Percentiles rank a stretch among this genome's conserved stretches.
phyloP scores from a whole-genome alignment of 495 filamentous ascomycete species.

The Neurospora sp. region DNA sequence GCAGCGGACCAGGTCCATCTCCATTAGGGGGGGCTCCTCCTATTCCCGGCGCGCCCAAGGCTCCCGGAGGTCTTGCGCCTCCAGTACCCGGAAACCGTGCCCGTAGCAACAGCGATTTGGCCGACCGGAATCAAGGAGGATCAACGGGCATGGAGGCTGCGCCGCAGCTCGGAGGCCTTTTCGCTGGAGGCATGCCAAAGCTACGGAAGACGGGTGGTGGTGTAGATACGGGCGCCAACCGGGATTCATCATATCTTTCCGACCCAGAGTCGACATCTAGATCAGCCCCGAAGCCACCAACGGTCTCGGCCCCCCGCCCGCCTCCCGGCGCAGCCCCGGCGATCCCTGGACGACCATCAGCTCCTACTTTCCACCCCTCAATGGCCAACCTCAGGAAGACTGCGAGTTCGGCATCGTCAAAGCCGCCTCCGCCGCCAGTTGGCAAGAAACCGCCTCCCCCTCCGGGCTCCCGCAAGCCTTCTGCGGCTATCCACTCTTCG shows the following conservation, averaged over 20 bases:
- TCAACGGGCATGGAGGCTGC: conserved; percentile 40
- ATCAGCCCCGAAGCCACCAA: conserved; percentile 49
- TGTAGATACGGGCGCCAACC: conserved; percentile 77
- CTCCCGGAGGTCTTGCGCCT: conserved; percentile 58
- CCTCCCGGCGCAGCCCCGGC: conserved; percentile 50
- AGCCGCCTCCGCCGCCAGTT: conserved; percentile 48
- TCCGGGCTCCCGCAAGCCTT: conserved; percentile 61
- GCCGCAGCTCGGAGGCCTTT: conserved; percentile 79
- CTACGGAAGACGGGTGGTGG: conserved; percentile 77
- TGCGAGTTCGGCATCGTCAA: conserved; percentile 37
- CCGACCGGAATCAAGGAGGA: conserved; percentile 34
- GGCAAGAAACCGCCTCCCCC: conserved; percentile 61
- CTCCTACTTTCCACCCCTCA: conserved; percentile 43
- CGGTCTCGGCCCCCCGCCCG: conserved; percentile 50
- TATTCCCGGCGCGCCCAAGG: conserved; percentile 56
- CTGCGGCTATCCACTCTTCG: conserved; percentile 35
- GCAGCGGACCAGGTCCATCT: conserved; percentile 40
- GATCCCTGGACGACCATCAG: conserved; percentile 42
- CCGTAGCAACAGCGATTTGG: conserved; percentile 74
- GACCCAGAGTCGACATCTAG: conserved; percentile 59
- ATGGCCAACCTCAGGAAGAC: conserved; percentile 53
- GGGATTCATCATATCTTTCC: conserved; percentile 66
- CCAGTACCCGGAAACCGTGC: conserved; percentile 61
- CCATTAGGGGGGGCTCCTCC: conserved; percentile 65
- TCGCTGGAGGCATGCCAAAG: conserved; percentile 94